phyloP scores from a whole-genome alignment of 2,329 filamentous ascomycete species.

The Colletotrichum simmondsii region DNA sequence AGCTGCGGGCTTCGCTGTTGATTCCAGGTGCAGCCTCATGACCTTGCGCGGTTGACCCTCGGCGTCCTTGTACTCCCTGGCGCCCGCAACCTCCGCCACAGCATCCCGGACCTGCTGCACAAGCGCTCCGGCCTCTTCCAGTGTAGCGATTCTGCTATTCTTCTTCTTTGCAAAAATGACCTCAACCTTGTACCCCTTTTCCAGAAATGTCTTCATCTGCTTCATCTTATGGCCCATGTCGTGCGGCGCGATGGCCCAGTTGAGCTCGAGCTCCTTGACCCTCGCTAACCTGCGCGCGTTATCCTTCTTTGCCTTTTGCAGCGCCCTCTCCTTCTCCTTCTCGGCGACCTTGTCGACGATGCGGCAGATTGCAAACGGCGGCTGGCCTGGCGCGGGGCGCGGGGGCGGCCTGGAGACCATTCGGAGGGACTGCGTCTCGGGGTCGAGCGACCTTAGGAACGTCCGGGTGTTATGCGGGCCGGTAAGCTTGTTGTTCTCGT shows the following conservation, averaged over 20 bases:
- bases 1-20: conserved; percentile 7
- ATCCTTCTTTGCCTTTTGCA: conserved; percentile 55
- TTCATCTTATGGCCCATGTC: conserved; percentile 80
- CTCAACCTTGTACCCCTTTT: conserved; percentile 80
- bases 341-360: conserved; percentile 70
- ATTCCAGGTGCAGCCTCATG: conserved; percentile 56
- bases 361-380: conserved; percentile 72
- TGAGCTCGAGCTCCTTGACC: conserved; percentile 85
- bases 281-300: conserved; percentile 51
- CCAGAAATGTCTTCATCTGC: conserved; percentile 75
- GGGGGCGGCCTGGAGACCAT: conserved; percentile 42
- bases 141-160: conserved; percentile 67
- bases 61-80: conserved; percentile 55
- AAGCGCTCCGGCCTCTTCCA: conserved; percentile 70
- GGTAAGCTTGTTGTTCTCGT: conserved; percentile 49
- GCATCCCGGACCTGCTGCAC: conserved; percentile 54
- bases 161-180: conserved; percentile 75
- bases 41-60: conserved; percentile 57
- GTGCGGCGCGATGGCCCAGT: conserved; percentile 84
- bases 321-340: conserved; percentile 54
- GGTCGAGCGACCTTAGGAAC: conserved; percentile 54
- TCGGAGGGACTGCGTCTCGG: conserved; percentile 50
- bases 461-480: conserved; percentile 49
- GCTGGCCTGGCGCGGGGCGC: conserved; percentile 38
- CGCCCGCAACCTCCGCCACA: conserved; percentile 45